Evolutionary conservation across 805 yeast genomes (phyloP), one percentile per base, ranked within the genome.

Genomic region (Metschnikowia kofuensis): DNA sequence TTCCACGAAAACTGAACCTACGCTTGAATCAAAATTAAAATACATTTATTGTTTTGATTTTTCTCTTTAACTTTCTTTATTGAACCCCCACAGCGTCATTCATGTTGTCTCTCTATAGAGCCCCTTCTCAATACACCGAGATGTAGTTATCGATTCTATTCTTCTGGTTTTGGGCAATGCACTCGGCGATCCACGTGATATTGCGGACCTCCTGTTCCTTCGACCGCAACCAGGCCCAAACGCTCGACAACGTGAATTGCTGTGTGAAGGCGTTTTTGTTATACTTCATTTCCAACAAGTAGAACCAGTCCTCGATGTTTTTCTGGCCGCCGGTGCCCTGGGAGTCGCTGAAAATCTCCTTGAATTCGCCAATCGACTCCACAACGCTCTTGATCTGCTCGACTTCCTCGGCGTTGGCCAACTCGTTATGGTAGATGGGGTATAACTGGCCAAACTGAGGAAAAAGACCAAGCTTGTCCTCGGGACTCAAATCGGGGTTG

Each of bases 121-220:
- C 5, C 15, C 21, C 31, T 38, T 16, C 14, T 32, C 73, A 90
- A 59, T 84, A 89, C 37, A 92, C 97, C 39, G 95, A 76, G 52
- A 95, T 90, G 67, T 90, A 95, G 67, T 88, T 89, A 60, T 86
- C 84, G 57, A 94, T 89, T 68, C 97, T 82, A 65, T 89, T 95
- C 74, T 90, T 89, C 77, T 94, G 99, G 66, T 90, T 91, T 69
- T 95, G 99, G 31, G 98, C 97, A 73, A 94, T 94, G 76, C 99
- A 94, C 74, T 94, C 99, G 43, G 98, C 96, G 49, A 94, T 92
- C 99, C 99, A 94, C n/a, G 98, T 89, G 57, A 94, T 86, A 67
- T 94, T 94, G 70, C 99, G 82, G 51, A 95, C 83, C 69, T 94
- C 99, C 71, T 95, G 99, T 70, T 94, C 99, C 63, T 87, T 87